These are phyloP conservation scores for Talaromyces trachyspermus DNA, from an alignment of 495 filamentous ascomycete species.

Conservation along the genomic window DNA sequence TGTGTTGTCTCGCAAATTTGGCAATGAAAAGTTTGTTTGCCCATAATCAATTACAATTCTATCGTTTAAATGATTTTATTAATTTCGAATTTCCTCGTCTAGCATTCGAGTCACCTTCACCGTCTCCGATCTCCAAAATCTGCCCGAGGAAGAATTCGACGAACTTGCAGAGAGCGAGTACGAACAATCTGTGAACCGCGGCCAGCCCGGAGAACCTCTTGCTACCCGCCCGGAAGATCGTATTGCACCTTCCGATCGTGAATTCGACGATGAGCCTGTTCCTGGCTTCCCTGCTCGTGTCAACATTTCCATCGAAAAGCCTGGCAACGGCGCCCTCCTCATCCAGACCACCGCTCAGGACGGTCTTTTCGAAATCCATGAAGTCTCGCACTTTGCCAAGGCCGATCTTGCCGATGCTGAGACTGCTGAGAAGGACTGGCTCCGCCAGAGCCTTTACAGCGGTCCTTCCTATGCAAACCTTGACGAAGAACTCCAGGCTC, in stretches of 20 bases:
- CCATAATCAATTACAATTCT: not conserved
- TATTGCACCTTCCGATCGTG: slow-evolving; percentile 51
- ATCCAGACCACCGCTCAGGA: slow-evolving; percentile 85
- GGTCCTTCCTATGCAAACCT: slow-evolving; percentile 91
- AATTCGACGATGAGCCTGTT: slow-evolving; percentile 38
- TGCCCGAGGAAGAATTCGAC: slow-evolving; percentile 51
- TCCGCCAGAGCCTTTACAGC: slow-evolving; percentile 70
- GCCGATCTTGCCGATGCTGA: slow-evolving; percentile 59
- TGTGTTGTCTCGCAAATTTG: slow-evolving; percentile 70
- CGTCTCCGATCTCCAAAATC: slow-evolving; percentile 78
- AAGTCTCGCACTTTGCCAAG: slow-evolving; percentile 79
- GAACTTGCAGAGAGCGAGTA: slow-evolving; percentile 44
- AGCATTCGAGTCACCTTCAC: slow-evolving; percentile 92
- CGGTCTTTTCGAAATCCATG: slow-evolving; percentile 81
- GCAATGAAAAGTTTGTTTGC: slow-evolving; percentile 71
- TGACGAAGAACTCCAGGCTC: slow-evolving; percentile 87
- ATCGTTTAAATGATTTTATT: not conserved
- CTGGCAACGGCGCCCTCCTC: slow-evolving; percentile 69
- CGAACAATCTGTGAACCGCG: slow-evolving; percentile 50
- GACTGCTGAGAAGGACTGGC: slow-evolving; percentile 60
- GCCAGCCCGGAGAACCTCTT: slow-evolving; percentile 37
- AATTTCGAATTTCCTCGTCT: not conserved
- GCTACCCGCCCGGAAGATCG: slow-evolving; percentile 51
- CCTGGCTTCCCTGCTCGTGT: slow-evolving; percentile 72
- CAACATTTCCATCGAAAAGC: slow-evolving; percentile 81